phyloP scores from a whole-genome alignment of 805 yeast genomes.

The Yarrowia bubula region DNA sequence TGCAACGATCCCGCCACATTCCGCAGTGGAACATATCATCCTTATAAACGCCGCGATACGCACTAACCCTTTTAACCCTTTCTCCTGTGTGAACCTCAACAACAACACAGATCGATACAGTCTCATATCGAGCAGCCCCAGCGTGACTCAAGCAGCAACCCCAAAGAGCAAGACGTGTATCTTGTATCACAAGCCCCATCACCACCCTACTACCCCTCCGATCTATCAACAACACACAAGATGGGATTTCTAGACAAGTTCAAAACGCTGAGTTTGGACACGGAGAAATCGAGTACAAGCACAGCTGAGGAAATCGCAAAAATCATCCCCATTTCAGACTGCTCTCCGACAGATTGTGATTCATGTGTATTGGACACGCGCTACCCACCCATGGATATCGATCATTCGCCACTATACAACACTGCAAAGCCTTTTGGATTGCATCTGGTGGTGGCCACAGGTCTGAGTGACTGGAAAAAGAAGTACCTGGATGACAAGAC shows the following conservation, averaged over 20 bases:
- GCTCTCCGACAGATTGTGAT: conserved; percentile 52
- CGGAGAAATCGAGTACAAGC: not conserved
- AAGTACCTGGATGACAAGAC: conserved; percentile 56
- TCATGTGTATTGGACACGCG: conserved; percentile 47
- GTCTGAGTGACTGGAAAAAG: conserved; percentile 79
- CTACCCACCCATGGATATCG: conserved; percentile 52
- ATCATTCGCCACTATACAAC: conserved; percentile 56
- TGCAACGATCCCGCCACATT: not conserved
- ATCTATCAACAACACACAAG: not conserved
- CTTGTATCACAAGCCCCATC: too few relatives aligned
- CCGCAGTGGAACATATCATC: not conserved
- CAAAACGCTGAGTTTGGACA: not conserved
- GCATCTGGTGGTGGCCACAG: conserved; percentile 81
- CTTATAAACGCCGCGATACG: not conserved
- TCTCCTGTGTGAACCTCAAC: not conserved
- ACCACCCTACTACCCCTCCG: too few relatives aligned
- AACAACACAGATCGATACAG: not conserved
- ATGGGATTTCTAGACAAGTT: conserved; percentile 10
- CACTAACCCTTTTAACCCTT: not conserved
- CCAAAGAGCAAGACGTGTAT: too few relatives aligned
- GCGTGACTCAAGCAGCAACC: too few relatives aligned
- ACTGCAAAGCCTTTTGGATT: conserved; percentile 66
- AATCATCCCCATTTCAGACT: conserved; percentile 48
- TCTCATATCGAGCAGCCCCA: too few relatives aligned
- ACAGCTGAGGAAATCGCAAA: conserved; percentile 39